Conservation (phyloP, 768 basidiomycete genomes). For the Tulasnella sp. region DNA sequence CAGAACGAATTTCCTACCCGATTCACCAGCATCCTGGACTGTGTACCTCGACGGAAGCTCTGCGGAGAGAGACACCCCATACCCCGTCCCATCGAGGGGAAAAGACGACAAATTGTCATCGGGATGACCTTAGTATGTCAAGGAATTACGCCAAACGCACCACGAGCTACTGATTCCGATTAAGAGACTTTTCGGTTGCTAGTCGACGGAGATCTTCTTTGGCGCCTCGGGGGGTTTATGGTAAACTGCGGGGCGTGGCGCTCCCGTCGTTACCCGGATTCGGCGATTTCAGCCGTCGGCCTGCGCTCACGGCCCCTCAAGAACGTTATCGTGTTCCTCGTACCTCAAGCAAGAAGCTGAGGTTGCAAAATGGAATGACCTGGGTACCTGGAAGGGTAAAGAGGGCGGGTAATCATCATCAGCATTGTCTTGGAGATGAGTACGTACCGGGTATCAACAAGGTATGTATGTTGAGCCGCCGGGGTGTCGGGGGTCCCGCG, state of each 20-base stretch:
- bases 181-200: background rate
- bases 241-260: background rate
- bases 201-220: background rate
- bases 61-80: background rate
- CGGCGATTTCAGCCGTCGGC: background rate
- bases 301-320: background rate
- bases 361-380: background rate
- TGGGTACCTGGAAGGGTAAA: background rate
- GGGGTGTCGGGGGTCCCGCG: background rate
- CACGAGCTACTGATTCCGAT: background rate
- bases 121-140: background rate
- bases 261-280: background rate
- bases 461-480: background rate
- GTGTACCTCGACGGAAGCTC: background rate
- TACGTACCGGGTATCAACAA: constrained; percentile 8
- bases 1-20: background rate
- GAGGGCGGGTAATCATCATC: background rate
- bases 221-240: constrained; percentile 5
- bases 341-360: background rate
- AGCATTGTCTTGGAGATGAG: constrained; percentile 14
- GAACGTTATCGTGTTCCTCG: background rate
- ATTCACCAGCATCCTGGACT: background rate
- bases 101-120: background rate
- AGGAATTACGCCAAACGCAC: background rate
- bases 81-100: background rate